Conservation (phyloP, 1,284 basidiomycete species). For the Ustilago vetiveriae region DNA sequence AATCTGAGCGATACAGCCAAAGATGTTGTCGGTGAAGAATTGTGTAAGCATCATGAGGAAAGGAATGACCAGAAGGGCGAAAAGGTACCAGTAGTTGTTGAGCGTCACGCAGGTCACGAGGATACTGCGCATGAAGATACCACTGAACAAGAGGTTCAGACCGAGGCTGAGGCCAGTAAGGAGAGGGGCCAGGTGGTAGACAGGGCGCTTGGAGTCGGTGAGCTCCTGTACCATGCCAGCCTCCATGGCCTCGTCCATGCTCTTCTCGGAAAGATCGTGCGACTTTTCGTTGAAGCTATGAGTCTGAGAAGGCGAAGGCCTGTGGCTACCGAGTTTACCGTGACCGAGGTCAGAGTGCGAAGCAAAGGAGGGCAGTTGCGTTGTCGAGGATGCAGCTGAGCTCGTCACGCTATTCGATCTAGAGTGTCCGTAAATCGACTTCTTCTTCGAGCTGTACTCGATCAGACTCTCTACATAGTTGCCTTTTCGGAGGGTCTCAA, state of each 20-base stretch:
- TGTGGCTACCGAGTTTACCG: slow-evolving; percentile 12
- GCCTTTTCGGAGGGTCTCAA: slow-evolving; percentile 22
- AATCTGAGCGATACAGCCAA: slow-evolving; percentile 68
- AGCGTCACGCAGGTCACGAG: slow-evolving; percentile 79
- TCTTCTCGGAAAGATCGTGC: slow-evolving; percentile 18
- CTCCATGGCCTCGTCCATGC: slow-evolving; percentile 8
- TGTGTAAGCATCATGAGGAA: slow-evolving; percentile 77
- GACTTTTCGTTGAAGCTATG: slow-evolving; percentile 16
- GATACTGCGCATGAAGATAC: slow-evolving; percentile 74
- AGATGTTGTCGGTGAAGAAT: slow-evolving; percentile 73
- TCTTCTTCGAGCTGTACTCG: slow-evolving; percentile 14
- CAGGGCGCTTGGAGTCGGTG: slow-evolving; percentile 68
- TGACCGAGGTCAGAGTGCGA: slow-evolving; percentile 22
- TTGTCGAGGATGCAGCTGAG: slow-evolving; percentile 24
- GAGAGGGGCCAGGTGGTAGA: slow-evolving; percentile 79
- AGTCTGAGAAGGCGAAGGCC: slow-evolving; percentile 3
- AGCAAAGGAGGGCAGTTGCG: slow-evolving; percentile 11
- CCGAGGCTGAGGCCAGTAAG: slow-evolving; percentile 77
- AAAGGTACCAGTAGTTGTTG: slow-evolving; percentile 74
- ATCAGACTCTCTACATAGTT: slow-evolving; percentile 16
- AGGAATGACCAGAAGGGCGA: slow-evolving; percentile 71
- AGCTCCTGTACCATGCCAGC: slow-evolving; percentile 16
- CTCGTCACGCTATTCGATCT: slow-evolving; percentile 12
- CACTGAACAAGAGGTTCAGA: slow-evolving; percentile 69
- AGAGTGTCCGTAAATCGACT: slow-evolving; percentile 19